Evolutionary conservation across 2,329 filamentous ascomycete genomes (phyloP), one percentile per base, ranked within the genome.

Genomic region (Acarospora socialis): DNA sequence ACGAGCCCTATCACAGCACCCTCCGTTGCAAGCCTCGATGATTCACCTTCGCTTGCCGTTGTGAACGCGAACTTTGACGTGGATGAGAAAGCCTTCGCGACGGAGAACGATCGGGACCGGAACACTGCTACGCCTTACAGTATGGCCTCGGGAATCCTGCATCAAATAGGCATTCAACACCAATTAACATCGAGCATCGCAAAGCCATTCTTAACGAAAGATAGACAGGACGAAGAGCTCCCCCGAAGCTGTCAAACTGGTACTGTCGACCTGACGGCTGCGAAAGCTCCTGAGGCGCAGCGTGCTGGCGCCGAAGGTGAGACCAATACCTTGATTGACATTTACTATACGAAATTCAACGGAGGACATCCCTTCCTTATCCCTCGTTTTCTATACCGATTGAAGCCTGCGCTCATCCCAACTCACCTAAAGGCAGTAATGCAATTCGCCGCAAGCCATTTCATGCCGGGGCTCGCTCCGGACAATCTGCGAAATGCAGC

Each of bases 321-420:
- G 5, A 60, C 30, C 17, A 25, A 34, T 7, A 28, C 18, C 9
- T 45, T 69, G n/a, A 52, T 66, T 28, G 58, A 65, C 44, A 57
- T 68, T 21, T 74, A 63, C 49, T 74, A 72, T 41, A 58, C 59
- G 27, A 59, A 63, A 45, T 72, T 72, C 46, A 61, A 68, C 43
- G 54, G 59, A 1, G 59, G 62, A 2, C 70, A 74, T 52, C 70
- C 70, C 0, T 65, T 73, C 37, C 52, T 70, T 9, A 56, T 70
- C 4, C 69, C 69, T 0, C 50, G 60, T 20, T 52, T 53, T 40
- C 42, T 59, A 26, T 53, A 53, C 51, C 41, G 45, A 43, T 41
- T 50, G 41, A 30, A 14, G 21, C 12, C 19, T 24, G 43, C 51
- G 43, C 41, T 59, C 40, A 57, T 65, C 49, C 56, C 63, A 38